Conservation (phyloP, 306 rosid species). For the Cicer arietinum region DNA sequence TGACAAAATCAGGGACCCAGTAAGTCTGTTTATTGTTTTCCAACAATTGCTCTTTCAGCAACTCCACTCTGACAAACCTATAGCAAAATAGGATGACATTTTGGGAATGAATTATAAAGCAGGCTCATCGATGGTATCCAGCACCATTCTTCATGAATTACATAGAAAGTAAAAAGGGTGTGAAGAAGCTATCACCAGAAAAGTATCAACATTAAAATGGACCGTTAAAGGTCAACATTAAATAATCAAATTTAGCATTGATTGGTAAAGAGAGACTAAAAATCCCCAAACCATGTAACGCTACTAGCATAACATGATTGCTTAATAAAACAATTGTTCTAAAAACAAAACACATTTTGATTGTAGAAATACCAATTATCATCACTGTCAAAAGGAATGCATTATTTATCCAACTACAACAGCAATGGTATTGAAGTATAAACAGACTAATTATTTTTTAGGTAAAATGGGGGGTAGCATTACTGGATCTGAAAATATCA, state of each 20-base stretch:
- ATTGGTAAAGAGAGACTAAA: not conserved
- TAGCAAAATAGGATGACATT: conserved; percentile 32
- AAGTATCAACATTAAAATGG: not conserved
- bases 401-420: not conserved
- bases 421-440: not conserved
- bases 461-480: not conserved
- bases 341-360: conserved; percentile 4
- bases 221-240: not conserved
- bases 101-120: conserved; percentile 17
- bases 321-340: not conserved
- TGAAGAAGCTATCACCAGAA: conserved; percentile 7
- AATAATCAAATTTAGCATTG: not conserved
- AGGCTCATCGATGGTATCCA: not conserved
- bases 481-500: conserved; percentile 1
- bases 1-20: conserved; percentile 99
- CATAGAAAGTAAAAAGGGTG: not conserved
- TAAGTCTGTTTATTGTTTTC: conserved; percentile 86
- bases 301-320: conserved; percentile 13
- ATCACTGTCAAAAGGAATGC: conserved; percentile 23
- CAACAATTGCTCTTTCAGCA: conserved; percentile 76
- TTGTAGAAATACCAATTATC: conserved; percentile 2
- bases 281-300: not conserved
- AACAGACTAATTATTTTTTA: not conserved
- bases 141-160: not conserved
- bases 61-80: conserved; percentile 94